These are phyloP conservation scores for Nakataea oryzae DNA, from an alignment of 2,329 filamentous ascomycete genomes.

Conservation along the genomic window DNA sequence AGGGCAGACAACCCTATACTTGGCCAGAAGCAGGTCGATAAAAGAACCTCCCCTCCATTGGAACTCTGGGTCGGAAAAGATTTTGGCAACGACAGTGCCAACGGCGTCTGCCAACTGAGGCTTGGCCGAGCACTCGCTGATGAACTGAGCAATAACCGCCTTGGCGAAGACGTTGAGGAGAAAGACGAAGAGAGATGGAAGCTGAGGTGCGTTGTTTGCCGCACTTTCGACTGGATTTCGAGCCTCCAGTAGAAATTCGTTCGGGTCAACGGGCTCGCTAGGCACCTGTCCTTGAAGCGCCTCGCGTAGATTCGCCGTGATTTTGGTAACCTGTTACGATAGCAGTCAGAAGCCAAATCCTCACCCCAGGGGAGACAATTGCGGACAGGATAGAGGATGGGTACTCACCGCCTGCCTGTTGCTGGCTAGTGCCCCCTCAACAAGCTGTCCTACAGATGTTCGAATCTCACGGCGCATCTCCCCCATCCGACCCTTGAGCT, in stretches of 20 bases:
- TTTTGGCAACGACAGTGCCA: slow-evolving; percentile 56
- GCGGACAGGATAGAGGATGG: background rate
- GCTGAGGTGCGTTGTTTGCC: slow-evolving; percentile 29
- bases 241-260: slow-evolving; percentile 33
- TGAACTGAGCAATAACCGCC: slow-evolving; percentile 52
- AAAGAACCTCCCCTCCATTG: slow-evolving; percentile 54
- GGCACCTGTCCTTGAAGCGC: slow-evolving; percentile 36
- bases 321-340: slow-evolving; percentile 29
- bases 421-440: slow-evolving; percentile 31
- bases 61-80: slow-evolving; percentile 57
- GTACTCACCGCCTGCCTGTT: background rate
- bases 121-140: slow-evolving; percentile 48
- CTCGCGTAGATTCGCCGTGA: slow-evolving; percentile 40
- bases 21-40: slow-evolving; percentile 70
- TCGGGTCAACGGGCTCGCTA: slow-evolving; percentile 37
- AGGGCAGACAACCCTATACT: slow-evolving; percentile 71
- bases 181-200: slow-evolving; percentile 57
- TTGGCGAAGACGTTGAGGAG: slow-evolving; percentile 64
- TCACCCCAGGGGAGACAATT: background rate
- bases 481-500: slow-evolving; percentile 56
- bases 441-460: slow-evolving; percentile 64
- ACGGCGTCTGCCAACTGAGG: slow-evolving; percentile 59
- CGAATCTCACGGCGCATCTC: slow-evolving; percentile 62
- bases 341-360: background rate
- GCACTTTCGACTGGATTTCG: slow-evolving; percentile 28